These are phyloP conservation scores for Teunomyces pallodes DNA, from an alignment of 805 yeast genomes.

Conservation along the genomic window DNA sequence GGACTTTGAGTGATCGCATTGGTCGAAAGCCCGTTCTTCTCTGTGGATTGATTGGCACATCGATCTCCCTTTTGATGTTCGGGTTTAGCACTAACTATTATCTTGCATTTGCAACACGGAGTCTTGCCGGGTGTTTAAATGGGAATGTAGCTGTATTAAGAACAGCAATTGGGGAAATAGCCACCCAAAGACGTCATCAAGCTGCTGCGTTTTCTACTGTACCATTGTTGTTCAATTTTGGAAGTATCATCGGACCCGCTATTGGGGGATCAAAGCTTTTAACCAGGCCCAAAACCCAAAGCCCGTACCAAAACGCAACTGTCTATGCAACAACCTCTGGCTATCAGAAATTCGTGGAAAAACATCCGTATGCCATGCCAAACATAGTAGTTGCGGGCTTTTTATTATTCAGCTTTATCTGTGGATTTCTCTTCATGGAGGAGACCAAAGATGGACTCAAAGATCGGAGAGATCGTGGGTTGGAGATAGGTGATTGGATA, in stretches of 20 bases:
- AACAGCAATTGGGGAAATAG: slow-evolving; percentile 32
- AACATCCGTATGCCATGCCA: slow-evolving; percentile 39
- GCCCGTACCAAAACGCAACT: slow-evolving; percentile 13
- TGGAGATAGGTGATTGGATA: slow-evolving; percentile 37
- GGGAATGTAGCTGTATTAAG: slow-evolving; percentile 32
- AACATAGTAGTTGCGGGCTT: slow-evolving; percentile 33
- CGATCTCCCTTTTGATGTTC: slow-evolving; percentile 22
- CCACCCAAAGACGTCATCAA: slow-evolving; percentile 28
- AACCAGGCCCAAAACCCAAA: slow-evolving; percentile 21
- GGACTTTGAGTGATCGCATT: slow-evolving; percentile 24
- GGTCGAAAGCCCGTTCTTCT: slow-evolving; percentile 29
- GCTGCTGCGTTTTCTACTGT: slow-evolving; percentile 28
- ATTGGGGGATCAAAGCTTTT: slow-evolving; percentile 30
- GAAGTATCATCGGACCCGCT: slow-evolving; percentile 30
- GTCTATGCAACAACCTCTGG: slow-evolving; percentile 1
- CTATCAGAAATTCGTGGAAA: slow-evolving; percentile 27
- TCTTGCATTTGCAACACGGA: slow-evolving; percentile 27
- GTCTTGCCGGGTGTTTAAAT: slow-evolving; percentile 26
- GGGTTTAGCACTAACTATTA: slow-evolving; percentile 29
- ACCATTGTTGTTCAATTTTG: slow-evolving; percentile 33
- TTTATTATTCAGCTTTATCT: slow-evolving; percentile 22
- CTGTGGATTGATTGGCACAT: slow-evolving; percentile 25
- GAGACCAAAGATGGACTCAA: slow-evolving; percentile 30
- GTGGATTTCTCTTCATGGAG: slow-evolving; percentile 36
- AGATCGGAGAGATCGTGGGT: slow-evolving; percentile 27